Conservation (phyloP, 305 asterid genomes). For the Fraxinus velutina region DNA sequence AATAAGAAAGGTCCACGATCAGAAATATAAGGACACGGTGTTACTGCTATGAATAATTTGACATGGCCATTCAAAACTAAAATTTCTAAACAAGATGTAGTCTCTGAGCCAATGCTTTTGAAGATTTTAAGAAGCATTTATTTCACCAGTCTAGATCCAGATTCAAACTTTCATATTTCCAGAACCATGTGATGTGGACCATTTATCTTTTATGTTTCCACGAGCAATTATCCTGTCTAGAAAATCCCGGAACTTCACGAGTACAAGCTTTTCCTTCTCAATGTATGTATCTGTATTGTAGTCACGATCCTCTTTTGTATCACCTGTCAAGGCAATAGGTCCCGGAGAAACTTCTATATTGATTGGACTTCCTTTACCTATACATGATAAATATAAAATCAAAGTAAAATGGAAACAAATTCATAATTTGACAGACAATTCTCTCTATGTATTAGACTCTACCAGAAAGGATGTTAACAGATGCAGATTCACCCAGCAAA, state of each 20-base stretch:
- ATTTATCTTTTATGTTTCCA: slow-evolving; percentile 32
- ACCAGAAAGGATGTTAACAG: background rate
- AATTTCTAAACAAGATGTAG: background rate
- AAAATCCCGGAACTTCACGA: slow-evolving; percentile 25
- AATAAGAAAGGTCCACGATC: background rate
- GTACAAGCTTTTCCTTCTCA: slow-evolving; percentile 22
- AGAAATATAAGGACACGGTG: background rate
- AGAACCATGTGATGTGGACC: background rate
- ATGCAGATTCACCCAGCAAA: background rate
- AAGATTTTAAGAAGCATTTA: background rate
- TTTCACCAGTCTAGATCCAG: background rate
- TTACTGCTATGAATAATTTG: background rate
- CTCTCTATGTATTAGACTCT: background rate
- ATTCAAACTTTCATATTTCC: background rate
- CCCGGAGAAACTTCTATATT: background rate
- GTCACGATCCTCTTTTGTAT: background rate
- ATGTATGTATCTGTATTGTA: slow-evolving; percentile 21
- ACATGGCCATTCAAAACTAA: background rate
- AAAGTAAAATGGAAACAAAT: background rate
- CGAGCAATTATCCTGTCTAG: slow-evolving; percentile 24
- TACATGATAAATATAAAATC: background rate
- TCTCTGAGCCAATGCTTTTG: background rate
- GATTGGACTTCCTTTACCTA: background rate
- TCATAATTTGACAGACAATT: background rate
- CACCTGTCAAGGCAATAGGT: background rate